Evolutionary conservation across 2,329 filamentous ascomycete species (phyloP).

Genomic region (Metarhizium sp.): DNA sequence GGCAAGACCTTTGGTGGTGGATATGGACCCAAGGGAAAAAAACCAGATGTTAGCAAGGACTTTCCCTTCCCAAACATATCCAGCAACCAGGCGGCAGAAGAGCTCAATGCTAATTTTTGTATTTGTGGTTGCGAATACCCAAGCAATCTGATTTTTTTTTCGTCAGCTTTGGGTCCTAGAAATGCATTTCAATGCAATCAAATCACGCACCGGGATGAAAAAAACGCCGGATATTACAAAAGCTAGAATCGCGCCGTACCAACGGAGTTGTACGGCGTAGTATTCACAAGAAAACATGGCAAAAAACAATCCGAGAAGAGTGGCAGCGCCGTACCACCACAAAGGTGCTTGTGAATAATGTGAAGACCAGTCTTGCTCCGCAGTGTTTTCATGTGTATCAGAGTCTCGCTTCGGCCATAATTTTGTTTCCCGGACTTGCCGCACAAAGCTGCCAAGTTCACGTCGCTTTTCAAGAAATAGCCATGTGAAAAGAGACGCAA

Average conservation of each 20-base stretch:
- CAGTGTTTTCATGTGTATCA: not conserved
- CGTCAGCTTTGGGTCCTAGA: not conserved
- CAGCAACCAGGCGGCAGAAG: conserved; percentile 30
- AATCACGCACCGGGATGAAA: conserved; percentile 16
- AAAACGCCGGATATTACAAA: conserved; percentile 18
- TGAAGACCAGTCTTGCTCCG: not conserved
- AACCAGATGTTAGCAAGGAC: conserved; percentile 29
- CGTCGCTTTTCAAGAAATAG: conserved; percentile 20
- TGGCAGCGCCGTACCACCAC: conserved; percentile 17
- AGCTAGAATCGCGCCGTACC: conserved; percentile 21
- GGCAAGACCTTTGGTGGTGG: conserved; percentile 29
- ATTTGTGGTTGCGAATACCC: conserved; percentile 30
- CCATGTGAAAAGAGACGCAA: conserved; percentile 28
- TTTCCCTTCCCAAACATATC: conserved; percentile 35
- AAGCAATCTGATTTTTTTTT: conserved; percentile 14
- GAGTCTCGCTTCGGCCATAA: not conserved
- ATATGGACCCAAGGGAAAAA: conserved; percentile 29
- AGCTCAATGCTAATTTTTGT: conserved; percentile 34
- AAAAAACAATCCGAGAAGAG: conserved; percentile 13
- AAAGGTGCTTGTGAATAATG: conserved; percentile 11
- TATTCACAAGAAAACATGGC: conserved; percentile 21
- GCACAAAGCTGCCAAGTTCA: conserved; percentile 8
- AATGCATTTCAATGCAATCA: not conserved
- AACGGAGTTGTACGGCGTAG: conserved; percentile 20
- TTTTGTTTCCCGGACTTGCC: not conserved